Evolutionary conservation across 352 stramenopile species (phyloP).

Genomic region (Phytopythium helicoides): DNA sequence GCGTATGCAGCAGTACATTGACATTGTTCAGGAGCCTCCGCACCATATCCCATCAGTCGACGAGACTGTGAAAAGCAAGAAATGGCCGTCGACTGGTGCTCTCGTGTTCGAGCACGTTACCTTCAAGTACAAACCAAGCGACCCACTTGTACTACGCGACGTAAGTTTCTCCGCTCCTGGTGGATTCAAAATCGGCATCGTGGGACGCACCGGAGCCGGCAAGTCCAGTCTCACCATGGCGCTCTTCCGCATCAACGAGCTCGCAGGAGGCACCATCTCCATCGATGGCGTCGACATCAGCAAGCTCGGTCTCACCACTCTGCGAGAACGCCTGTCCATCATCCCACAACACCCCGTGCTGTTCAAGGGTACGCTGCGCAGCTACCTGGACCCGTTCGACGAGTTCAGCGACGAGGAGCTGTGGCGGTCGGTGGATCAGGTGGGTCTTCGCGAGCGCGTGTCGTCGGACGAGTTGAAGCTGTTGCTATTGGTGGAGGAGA

Average conservation of each 20-base stretch:
- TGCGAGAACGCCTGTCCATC: constrained; percentile 86
- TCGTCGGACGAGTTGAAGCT: too few species aligned
- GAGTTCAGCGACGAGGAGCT: too few species aligned
- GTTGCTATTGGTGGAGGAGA: too few species aligned
- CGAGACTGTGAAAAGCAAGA: too few species aligned
- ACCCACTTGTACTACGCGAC: constrained; percentile 40
- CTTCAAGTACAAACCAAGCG: constrained; percentile 86
- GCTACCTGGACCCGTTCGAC: too few species aligned
- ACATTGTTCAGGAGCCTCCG: constrained; percentile 40
- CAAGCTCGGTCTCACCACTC: constrained; percentile 70
- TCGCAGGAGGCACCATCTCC: constrained; percentile 72
- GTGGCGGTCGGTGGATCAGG: too few species aligned
- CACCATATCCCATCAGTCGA: too few species aligned
- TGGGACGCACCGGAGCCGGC: constrained; percentile 85
- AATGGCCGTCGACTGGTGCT: constrained; percentile 76
- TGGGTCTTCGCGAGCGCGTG: too few species aligned
- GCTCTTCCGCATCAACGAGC: constrained; percentile 89
- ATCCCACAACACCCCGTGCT: too few species aligned
- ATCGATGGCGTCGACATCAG: constrained; percentile 87
- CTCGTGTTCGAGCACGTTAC: constrained; percentile 85
- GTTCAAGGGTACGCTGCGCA: too few species aligned
- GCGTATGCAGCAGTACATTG: constrained; percentile 87
- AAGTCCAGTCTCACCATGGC: constrained; percentile 87
- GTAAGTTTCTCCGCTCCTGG: constrained; percentile 21
- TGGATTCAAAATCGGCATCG: constrained; percentile 82